Evolutionary conservation across 495 filamentous ascomycete species (phyloP).

Genomic region (Neurospora sp.): DNA sequence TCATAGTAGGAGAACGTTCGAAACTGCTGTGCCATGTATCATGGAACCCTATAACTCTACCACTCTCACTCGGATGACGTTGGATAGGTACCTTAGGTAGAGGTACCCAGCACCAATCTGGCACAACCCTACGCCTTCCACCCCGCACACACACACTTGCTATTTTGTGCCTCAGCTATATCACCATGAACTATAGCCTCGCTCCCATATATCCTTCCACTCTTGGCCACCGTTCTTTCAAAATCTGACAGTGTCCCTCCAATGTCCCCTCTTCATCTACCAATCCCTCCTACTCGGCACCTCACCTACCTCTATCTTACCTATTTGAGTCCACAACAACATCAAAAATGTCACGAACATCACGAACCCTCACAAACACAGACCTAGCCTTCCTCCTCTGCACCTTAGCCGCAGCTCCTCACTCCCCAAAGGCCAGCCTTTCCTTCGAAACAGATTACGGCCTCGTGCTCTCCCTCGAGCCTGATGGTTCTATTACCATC

Average conservation of each 20-base stretch:
- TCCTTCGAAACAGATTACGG: constrained; percentile 5
- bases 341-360: neutral
- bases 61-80: neutral
- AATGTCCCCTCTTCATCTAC: neutral
- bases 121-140: neutral
- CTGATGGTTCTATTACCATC: constrained; percentile 1
- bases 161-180: neutral
- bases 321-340: neutral
- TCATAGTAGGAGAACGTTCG: neutral
- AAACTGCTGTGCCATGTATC: neutral
- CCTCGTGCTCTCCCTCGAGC: constrained; percentile 2
- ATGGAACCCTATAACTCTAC: neutral
- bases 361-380: constrained; percentile 8
- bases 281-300: neutral
- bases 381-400: constrained; percentile 14
- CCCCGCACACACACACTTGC: neutral
- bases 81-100: neutral
- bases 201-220: neutral
- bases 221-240: neutral
- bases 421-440: neutral
- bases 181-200: neutral
- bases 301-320: too few species aligned
- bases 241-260: neutral
- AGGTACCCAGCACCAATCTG: neutral
- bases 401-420: neutral